Evolutionary conservation across 2,329 filamentous ascomycete genomes (phyloP), one percentile per base, ranked within the genome.

Genomic region (Seiridium unicorne): DNA sequence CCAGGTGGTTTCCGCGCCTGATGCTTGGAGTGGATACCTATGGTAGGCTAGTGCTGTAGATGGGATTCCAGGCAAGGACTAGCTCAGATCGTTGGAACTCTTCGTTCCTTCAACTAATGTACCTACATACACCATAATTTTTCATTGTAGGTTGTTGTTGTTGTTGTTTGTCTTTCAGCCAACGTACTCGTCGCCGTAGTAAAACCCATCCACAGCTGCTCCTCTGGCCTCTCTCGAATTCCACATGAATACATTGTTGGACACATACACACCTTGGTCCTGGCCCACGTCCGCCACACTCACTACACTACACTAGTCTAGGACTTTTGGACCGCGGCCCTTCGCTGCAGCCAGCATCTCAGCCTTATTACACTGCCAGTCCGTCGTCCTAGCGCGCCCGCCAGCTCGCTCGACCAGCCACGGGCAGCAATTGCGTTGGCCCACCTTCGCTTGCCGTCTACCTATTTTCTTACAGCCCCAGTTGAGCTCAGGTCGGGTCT

Each of bases 351-450:
- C 51, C 18, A 55, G 18, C 51, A 26, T 26, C 38, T 55, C 51
- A 55, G 51, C 51, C 51, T 53, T 53, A 49, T 53, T 53, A 59
- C 57, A 59, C 57, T 59, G 57, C 48, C 57, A 53, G 38, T 26
- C 51, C 36, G 36, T 18, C 26, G 36, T 55, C 55, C 58, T 63
- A 64, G 64, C 61, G 64, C 18, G 18, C 18, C 60, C 35, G 61
- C 65, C 66, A 67, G 66, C 65, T 65, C 59, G 51, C 61, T 63
- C 64, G 67, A 63, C 63, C 63, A 68, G 64, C 61, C 62, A 63
- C 60, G 55, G 59, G 61, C 58, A 57, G 47, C 36, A 35, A 13
- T 55, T 11, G 38, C 7, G 38, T 42, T 44, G 51, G 46, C 31
- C 55, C 55, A 49, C 34, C 55, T 44, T 35, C 18, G 34, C 18